A percentile compares a stretch with the other conserved stretches of the same genome.
Evolutionary conservation across 306 rosid genomes (phyloP).

Genomic region (Datisca glomerata): DNA sequence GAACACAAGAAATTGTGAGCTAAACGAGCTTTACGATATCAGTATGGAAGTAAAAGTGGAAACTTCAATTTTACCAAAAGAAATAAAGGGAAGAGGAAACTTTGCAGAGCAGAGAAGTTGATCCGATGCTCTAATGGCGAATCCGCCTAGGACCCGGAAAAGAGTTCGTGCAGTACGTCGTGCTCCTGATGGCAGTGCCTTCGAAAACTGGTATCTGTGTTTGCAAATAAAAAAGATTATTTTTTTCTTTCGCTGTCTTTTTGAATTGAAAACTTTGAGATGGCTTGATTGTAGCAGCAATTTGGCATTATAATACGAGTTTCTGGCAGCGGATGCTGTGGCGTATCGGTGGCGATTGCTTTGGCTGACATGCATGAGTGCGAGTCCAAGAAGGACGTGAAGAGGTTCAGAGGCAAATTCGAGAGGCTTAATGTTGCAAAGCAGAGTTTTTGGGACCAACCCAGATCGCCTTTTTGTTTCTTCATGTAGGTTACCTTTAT

Average conservation of each 20-base stretch:
- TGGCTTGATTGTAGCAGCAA: not conserved
- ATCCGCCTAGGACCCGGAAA: constrained; percentile 24
- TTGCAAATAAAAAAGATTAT: not conserved
- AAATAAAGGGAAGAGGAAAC: not conserved
- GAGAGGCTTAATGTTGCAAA: not conserved
- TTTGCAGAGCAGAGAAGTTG: constrained; percentile 13
- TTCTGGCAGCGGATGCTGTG: constrained; percentile 29
- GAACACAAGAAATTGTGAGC: no score
- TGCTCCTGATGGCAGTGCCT: constrained; percentile 52
- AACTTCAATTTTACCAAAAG: not conserved
- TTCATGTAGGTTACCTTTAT: constrained; percentile 32
- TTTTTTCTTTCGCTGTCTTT: not conserved
- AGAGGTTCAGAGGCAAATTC: constrained; percentile 29
- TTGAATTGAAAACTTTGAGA: not conserved
- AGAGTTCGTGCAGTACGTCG: constrained; percentile 34
- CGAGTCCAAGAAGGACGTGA: constrained; percentile 17
- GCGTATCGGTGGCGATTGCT: constrained; percentile 29
- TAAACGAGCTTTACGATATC: no score
- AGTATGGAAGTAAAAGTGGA: no score
- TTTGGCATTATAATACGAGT: constrained; percentile 1
- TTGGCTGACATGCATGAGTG: constrained; percentile 48
- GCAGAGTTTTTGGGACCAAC: constrained; percentile 15
- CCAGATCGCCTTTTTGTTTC: constrained; percentile 33
- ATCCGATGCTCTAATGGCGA: constrained; percentile 19
- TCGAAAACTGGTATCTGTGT: constrained; percentile 31